Base-by-base conservation (phyloP, 345 rosid species). In the Citropsis articulata region DNA sequence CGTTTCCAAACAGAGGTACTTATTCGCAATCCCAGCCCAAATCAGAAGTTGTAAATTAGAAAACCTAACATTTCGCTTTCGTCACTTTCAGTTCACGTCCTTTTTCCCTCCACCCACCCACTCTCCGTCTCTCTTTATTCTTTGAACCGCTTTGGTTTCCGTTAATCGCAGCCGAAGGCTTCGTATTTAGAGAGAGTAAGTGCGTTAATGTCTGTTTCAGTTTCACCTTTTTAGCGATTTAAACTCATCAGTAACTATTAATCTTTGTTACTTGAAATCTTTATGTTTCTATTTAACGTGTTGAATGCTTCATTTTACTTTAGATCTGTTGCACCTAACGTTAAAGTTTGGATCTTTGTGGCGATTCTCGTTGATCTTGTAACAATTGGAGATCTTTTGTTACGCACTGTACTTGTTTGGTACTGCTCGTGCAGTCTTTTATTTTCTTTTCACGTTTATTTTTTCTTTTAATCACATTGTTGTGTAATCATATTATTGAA, bases 201-300 rank as follows among this genome's bases (percentile, higher is more conserved):
- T 36, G n/a, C 1, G 9, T 72, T 69, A 3, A 10, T 71, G 1
- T 22, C 42, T 6, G 45, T 53, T 67, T 73, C 14, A 1, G 0
- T 79, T 79, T 67, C 2, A 27, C 14, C 19, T 71, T 62, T 72
- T 30, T 66, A 40, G 67, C 36, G 38, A 66, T 79, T 45, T 68
- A 38, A 38, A 73, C 76, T 38, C 8, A 19, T 55, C 25, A 5
- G 27, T n/a, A 25, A 1, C 6, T 21, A 7, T 30, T 33, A 24
- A 27, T 70, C 22, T 57, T 59, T 35, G 45, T 57, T 57, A 36
- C 24, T 19, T 28, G 76, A 57, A 45, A 57, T 72, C 27, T 72
- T 22, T 45, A 27, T 9, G 19, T 42, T 45, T 53, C 22, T 53
- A 1, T 21, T 40, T 0, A 21, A 48, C 40, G 13, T 55, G 56